Base-by-base conservation (phyloP, 139 green algal genomes). In the Pseudopediastrum boryanum region DNA sequence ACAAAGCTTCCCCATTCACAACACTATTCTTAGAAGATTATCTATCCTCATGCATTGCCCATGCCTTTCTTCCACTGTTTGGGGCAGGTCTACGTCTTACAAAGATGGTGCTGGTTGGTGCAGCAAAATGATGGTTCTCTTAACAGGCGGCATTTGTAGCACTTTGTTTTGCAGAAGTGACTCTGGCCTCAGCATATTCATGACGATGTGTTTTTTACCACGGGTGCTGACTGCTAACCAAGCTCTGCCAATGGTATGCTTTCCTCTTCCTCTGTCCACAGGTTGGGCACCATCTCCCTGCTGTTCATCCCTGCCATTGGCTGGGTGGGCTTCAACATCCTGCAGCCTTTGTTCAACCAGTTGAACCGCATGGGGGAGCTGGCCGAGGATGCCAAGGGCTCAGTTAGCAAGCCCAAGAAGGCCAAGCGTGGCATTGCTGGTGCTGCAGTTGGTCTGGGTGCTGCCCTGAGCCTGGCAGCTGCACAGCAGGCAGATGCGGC, bases 261-360 rank as follows among this genome's bases (percentile, higher is more conserved):
- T n/a, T 58, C 88, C 31, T 65, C 93, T n/a, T 90, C 80, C 29
- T 71, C 79, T 43, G 85, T 91, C 82, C 83, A 84, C 87, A 79
- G 89, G 65, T 31, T 88, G 0, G 67, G 66, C 39, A 79, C 77
- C 81, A 73, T 87, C 80, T 42, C 54, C 19, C 79, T 80, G 9
- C 84, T 93, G 39, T 88, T 95, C 66, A 36, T 90, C 3, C 88
- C 89, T 25, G 91, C 66, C 19, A 21, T 95, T 13, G 90, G 88
- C 46, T 95, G 90, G 90, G 90, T 94, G 16, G 84, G 69, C 4
- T 93, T 95, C 85, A 95, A 95, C 90, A 94, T 94, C 29, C n/a
- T 85, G 0, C 74, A 82, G 51, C 82, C 85, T 0, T 70, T 77
- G 0, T 33, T 89, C 36, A 91, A 90, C 80, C 91, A 95, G 91